Evolutionary conservation across 1,139 yeast species (phyloP), one percentile per base, ranked within the genome.

Genomic region (Zygoascus sp.): DNA sequence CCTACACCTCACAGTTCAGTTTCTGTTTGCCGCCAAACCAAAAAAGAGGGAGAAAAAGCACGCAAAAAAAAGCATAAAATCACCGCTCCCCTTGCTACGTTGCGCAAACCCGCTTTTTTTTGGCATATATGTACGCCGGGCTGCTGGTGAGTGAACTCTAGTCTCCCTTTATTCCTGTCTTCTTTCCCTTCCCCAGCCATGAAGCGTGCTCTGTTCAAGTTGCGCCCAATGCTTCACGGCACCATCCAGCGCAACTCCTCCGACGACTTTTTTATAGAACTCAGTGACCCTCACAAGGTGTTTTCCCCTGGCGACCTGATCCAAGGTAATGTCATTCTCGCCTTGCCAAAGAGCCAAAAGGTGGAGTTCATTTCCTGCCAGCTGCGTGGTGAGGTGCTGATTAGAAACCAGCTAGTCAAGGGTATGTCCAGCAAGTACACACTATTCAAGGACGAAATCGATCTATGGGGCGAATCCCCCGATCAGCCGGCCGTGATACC

Each of bases 251-350:
- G 46, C 20, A 42, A 41, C 9, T 39, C 43, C 22, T 49, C 56
- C 6, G 51, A 76, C 46, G 88, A 83, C 54, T 83, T 86, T 63
- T 83, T 79, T 63, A 79, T 87, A 40, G 74, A 73, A 44, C 68
- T 87, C 48, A 83, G 81, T 54, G 81, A 82, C 50, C 92, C 95
- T 1, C 95, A 85, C 63, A 76, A 77, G 58, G 69, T 76, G 17
- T 81, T 79, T 73, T 65, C 70, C 13, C 88, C 89, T 0, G 87
- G 88, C 11, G 86, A 82, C 50, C 77, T 77, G 55, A 76, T 83
- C n/a, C 66, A 72, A 16, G 72, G 72, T 40, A 56, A 54, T 44
- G 68, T 65, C 27, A 61, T 66, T 22, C 51, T 67, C 35, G 58
- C 58, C 27, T 48, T 64, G 27, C 53, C 58, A 21, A 58, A 58